Conservation (phyloP, 306 rosid species). For the Crotalaria pallida region DNA sequence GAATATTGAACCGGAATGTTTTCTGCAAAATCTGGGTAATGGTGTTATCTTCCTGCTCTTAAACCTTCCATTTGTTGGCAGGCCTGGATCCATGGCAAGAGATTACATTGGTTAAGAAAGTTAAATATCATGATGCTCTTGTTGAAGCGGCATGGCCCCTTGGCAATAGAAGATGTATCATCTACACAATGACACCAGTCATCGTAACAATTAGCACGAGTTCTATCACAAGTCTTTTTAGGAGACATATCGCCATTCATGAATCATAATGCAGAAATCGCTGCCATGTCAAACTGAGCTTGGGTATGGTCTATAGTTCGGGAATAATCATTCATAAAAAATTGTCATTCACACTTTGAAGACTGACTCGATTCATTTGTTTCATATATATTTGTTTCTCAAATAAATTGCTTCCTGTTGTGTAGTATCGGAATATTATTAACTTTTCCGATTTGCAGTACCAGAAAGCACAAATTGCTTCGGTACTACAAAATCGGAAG, state of each 20-base stretch:
- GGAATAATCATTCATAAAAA: conserved; percentile 6
- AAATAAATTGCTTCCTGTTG: too few relatives aligned
- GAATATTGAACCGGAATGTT: too few relatives aligned
- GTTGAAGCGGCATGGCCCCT: conserved; percentile 99
- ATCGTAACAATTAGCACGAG: conserved; percentile 20
- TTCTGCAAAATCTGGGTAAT: background rate
- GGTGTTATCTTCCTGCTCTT: background rate
- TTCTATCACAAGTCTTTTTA: background rate
- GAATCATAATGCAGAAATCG: conserved; percentile 8
- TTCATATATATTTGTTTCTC: background rate
- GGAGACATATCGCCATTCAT: conserved; percentile 16
- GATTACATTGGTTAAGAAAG: conserved; percentile 82
- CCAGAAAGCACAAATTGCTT: too few relatives aligned
- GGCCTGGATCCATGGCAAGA: conserved; percentile 81
- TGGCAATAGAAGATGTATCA: conserved; percentile 94
- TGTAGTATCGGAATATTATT: too few relatives aligned
- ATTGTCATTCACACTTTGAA: background rate
- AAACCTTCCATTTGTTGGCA: conserved; percentile 25
- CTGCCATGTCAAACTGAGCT: background rate
- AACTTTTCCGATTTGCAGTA: too few relatives aligned
- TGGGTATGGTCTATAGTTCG: background rate
- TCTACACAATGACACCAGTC: conserved; percentile 46
- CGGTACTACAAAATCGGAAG: too few relatives aligned
- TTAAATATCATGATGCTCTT: conserved; percentile 54
- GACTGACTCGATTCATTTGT: conserved; percentile 20